Evolutionary conservation across 176 grass and related monocot genomes (phyloP), one percentile per base, ranked within the genome.

Genomic region (Microstegium vimineum): DNA sequence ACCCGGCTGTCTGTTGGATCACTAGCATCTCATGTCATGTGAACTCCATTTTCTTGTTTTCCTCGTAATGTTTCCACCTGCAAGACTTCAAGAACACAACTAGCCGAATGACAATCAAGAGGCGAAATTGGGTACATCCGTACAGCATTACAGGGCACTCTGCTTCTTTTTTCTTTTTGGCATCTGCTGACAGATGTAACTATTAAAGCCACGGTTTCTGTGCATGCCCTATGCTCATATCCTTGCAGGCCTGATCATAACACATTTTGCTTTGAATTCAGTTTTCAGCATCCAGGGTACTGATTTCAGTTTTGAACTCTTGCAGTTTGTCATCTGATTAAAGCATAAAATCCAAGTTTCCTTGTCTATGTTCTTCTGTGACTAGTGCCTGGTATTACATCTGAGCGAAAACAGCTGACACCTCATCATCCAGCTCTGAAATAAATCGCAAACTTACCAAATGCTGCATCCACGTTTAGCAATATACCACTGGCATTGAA

Each of bases 1-100:
- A 72, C 27, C n/a, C 10, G 1, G 25, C 10, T 32, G 35, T 66
- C 15, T 60, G 30, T 47, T 79, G 71, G 60, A 59, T 66, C 27
- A 65, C 66, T 3, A 61, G 68, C 46, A 79, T 74, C 40, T 73
- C 34, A 68, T 74, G 61, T 73, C 34, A 68, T 74, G 61, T 79
- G 60, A 66, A 28, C 69, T 80, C 68, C 22, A 61, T 37, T 84
- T 74, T 36, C 7, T 32, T 25, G 45, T 62, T 67, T 78, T 71
- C 81, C 16, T 43, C 38, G 32, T 80, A 37, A 20, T 37, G 3
- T 80, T 41, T 31, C n/a, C 46, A 66, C 30, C 69, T 45, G 56
- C 46, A 47, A 10, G 68, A 54, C 27, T 73, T 71, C 33, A 78
- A 57, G 56, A 45, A 42, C 2, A 5, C 37, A 78, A 32, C 25